Evolutionary conservation across 805 yeast genomes (phyloP).

Genomic region (Spathaspora passalidarum): DNA sequence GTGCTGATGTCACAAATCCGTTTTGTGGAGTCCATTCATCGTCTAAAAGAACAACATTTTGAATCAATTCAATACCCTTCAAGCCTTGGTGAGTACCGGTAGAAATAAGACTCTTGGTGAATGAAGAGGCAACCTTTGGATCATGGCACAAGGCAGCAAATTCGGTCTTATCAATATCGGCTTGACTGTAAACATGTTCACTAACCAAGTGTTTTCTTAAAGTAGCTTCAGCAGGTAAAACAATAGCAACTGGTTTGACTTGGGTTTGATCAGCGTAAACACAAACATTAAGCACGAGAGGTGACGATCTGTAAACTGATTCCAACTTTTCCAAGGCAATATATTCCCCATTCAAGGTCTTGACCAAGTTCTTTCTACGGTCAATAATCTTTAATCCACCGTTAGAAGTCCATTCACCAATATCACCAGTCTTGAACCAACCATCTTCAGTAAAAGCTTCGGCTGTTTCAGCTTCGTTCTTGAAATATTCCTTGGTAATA

Average conservation of each 20-base stretch:
- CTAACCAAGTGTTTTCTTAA: constrained; percentile 56
- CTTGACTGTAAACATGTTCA: constrained; percentile 45
- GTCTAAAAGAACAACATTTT: constrained; percentile 73
- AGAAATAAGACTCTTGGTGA: constrained; percentile 56
- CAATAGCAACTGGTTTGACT: constrained; percentile 90
- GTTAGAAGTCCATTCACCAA: constrained; percentile 83
- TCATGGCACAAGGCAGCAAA: constrained; percentile 54
- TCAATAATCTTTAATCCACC: constrained; percentile 86
- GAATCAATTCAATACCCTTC: constrained; percentile 78
- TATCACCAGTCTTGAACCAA: constrained; percentile 97
- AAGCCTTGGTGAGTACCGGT: constrained; percentile 84
- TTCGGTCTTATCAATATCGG: constrained; percentile 42
- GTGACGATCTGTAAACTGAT: constrained; percentile 81
- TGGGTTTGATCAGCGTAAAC: constrained; percentile 87
- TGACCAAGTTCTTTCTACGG: constrained; percentile 92
- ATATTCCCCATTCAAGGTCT: constrained; percentile 95
- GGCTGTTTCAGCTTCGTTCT: constrained; percentile 77
- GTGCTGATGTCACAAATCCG: constrained; percentile 93
- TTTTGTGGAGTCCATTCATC: constrained; percentile 98
- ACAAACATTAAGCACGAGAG: constrained; percentile 75
- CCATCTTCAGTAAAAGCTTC: constrained; percentile 75
- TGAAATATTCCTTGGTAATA: constrained; percentile 74
- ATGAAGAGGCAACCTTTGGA: constrained; percentile 49
- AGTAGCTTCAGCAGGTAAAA: constrained; percentile 73
- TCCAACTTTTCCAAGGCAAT: constrained; percentile 95